Evolutionary conservation across 108 stramenopile genomes (phyloP).

Genomic region (Fistulifera pelliculosa): DNA sequence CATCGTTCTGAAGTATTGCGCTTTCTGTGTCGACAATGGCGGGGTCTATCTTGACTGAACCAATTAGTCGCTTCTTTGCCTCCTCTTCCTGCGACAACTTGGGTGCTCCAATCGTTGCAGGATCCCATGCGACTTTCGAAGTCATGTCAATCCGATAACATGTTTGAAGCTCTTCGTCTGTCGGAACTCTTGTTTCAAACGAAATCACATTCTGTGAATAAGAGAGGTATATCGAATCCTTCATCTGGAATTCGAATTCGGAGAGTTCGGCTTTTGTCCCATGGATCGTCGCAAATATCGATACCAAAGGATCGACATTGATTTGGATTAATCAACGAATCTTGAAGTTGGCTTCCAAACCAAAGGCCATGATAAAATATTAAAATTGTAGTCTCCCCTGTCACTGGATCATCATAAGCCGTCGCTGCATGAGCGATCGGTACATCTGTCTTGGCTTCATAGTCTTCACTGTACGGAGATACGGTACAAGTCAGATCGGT

Average conservation of each 20-base stretch:
- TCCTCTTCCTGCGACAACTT: neutral
- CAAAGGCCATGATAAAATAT: conserved; percentile 16
- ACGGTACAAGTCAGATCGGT: conserved; percentile 1
- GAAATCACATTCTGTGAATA: neutral
- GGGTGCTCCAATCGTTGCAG: neutral
- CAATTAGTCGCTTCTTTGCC: neutral
- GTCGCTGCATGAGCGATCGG: conserved; percentile 25
- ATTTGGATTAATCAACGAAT: conserved; percentile 25
- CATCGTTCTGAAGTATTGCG: neutral
- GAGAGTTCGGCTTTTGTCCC: neutral
- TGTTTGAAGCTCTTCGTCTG: conserved; percentile 4
- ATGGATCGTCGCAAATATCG: conserved; percentile 11
- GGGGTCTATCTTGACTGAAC: no score
- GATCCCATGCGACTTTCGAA: conserved; percentile 4
- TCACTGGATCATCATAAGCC: conserved; percentile 10
- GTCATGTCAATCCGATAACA: conserved; percentile 6
- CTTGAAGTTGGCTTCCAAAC: conserved; percentile 14
- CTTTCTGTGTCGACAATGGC: neutral
- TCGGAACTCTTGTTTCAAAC: conserved; percentile 10
- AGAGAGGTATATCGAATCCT: neutral
- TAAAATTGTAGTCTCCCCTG: conserved; percentile 18
- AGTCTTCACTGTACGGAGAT: neutral
- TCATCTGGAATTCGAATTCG: neutral
- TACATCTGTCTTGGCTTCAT: conserved; percentile 7
- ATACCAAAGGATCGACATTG: conserved; percentile 21